These are phyloP conservation scores for Fragaria iinumae DNA, from an alignment of 306 rosid genomes.

Conservation along the genomic window DNA sequence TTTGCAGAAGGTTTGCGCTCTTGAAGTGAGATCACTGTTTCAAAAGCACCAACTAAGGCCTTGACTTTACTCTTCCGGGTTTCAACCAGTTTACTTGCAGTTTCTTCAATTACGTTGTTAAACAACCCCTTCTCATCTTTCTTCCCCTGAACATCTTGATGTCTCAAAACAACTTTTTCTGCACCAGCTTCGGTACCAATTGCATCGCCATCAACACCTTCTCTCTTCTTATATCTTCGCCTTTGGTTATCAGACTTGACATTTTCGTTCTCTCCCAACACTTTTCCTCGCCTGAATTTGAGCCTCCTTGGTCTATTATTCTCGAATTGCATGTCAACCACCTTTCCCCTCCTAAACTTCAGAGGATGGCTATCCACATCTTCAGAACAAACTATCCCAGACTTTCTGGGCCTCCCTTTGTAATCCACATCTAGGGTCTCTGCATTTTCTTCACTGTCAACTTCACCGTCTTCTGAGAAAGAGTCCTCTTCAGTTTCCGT, in stretches of 20 bases:
- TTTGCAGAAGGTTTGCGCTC: constrained; percentile 60
- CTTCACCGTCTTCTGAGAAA: constrained; percentile 36
- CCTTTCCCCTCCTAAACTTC: constrained; percentile 67
- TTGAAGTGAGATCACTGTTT: constrained; percentile 94
- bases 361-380: constrained; percentile 41
- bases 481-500: constrained; percentile 55
- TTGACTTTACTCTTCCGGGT: constrained; percentile 88
- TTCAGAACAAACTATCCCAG: constrained; percentile 34
- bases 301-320: constrained; percentile 58
- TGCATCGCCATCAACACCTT: constrained; percentile 30
- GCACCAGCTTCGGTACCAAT: constrained; percentile 16
- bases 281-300: constrained; percentile 60
- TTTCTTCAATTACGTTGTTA: constrained; percentile 84
- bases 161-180: constrained; percentile 70
- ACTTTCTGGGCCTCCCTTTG: constrained; percentile 33
- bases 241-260: constrained; percentile 24
- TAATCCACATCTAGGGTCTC: constrained; percentile 29
- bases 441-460: constrained; percentile 36
- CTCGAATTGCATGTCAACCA: constrained; percentile 48
- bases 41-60: constrained; percentile 98
- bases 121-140: constrained; percentile 72
- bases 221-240: constrained; percentile 50
- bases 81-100: constrained; percentile 83
- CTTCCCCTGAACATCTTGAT: constrained; percentile 66
- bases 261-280: constrained; percentile 37